A percentile compares a stretch with the other conserved stretches of the same genome.
phyloP scores from a whole-genome alignment of 2,329 filamentous ascomycete species.

The Nemania abortiva region DNA sequence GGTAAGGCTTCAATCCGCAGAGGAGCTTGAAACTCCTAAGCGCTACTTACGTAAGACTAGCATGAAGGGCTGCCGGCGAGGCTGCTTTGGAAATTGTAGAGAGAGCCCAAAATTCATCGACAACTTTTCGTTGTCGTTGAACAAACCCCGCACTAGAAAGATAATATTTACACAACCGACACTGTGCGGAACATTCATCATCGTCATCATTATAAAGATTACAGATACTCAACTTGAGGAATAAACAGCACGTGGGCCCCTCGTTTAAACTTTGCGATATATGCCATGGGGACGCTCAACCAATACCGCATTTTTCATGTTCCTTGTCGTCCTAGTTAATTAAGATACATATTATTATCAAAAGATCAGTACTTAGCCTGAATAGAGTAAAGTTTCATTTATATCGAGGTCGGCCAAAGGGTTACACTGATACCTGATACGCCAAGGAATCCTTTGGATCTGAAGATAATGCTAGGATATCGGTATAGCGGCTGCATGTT shows the following conservation, averaged over 20 bases:
- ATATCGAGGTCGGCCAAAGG: constrained; percentile 5
- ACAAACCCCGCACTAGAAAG: background rate
- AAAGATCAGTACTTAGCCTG: background rate
- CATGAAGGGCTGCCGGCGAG: background rate
- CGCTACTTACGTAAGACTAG: background rate
- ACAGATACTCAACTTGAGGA: background rate
- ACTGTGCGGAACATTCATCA: constrained; percentile 9
- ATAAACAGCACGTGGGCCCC: background rate
- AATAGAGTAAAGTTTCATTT: constrained; percentile 22
- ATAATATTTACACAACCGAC: background rate
- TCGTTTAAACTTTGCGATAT: background rate
- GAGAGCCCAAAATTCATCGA: background rate
- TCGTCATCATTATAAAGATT: constrained; percentile 1
- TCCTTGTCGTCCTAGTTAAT: background rate
- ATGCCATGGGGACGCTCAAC: constrained; percentile 1
- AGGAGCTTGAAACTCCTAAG: background rate
- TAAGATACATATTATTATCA: background rate
- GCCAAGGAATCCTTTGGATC: constrained; percentile 39
- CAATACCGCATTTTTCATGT: constrained; percentile 3
- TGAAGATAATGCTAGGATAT: constrained; percentile 5
- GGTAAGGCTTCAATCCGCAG: background rate
- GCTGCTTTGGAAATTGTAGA: background rate
- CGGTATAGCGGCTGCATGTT: constrained; percentile 5
- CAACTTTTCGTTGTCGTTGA: background rate
- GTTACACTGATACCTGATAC: constrained; percentile 34